Conservation (phyloP, 306 rosid genomes). For the Vigna trinervia region DNA sequence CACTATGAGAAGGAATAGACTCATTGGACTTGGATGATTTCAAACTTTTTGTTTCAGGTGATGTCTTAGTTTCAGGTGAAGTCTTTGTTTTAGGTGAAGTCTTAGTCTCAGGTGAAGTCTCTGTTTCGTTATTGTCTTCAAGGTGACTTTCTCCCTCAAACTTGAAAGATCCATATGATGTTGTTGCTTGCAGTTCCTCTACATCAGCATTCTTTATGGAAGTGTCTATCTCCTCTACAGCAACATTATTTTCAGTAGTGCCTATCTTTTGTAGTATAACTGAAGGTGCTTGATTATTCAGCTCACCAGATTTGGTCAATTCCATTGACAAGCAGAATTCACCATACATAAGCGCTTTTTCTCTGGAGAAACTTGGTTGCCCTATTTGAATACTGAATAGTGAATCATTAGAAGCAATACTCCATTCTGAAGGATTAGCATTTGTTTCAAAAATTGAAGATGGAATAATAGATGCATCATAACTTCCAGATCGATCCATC, state of each 20-base stretch:
- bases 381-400: constrained; percentile 83
- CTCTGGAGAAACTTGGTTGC: constrained; percentile 64
- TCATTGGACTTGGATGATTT: constrained; percentile 45
- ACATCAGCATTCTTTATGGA: constrained; percentile 27
- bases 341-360: constrained; percentile 36
- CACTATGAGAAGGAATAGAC: constrained; percentile 52
- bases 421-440: constrained; percentile 71
- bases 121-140: constrained; percentile 32
- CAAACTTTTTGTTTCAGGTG: constrained; percentile 29
- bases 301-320: constrained; percentile 55
- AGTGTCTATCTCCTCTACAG: constrained; percentile 36
- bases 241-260: constrained; percentile 29
- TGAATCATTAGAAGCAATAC: constrained; percentile 81
- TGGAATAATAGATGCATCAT: constrained; percentile 72
- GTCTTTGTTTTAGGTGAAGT: constrained; percentile 29
- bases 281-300: constrained; percentile 41
- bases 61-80: constrained; percentile 20
- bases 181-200: constrained; percentile 38
- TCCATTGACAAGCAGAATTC: constrained; percentile 51
- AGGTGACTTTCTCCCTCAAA: constrained; percentile 18
- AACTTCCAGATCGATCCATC: constrained; percentile 70
- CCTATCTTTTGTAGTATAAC: constrained; percentile 40
- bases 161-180: constrained; percentile 39
- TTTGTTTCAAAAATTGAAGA: constrained; percentile 62
- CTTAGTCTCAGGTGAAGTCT: constrained; percentile 28